Percentiles rank a stretch among this genome's conserved stretches.
Evolutionary conservation across 83 land plant genomes (phyloP).

Genomic region (Diphasiastrum complanatum): DNA sequence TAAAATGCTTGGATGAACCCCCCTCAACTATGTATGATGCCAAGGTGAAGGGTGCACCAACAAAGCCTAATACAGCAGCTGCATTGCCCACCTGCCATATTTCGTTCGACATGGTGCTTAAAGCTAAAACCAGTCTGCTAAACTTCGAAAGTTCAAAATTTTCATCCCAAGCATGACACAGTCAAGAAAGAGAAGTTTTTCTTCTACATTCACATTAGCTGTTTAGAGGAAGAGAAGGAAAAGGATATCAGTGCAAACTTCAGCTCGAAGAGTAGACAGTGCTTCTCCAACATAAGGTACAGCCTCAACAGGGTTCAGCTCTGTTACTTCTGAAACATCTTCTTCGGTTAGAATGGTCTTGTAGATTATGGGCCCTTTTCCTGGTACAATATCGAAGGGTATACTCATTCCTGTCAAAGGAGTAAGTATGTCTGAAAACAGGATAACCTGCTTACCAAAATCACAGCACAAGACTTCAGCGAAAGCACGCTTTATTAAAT

Average conservation of each 20-base stretch:
- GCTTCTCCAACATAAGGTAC: slow-evolving; percentile 14
- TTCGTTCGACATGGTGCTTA: too few relatives aligned
- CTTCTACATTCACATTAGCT: not conserved
- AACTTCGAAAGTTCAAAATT: too few relatives aligned
- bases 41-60: slow-evolving; percentile 13
- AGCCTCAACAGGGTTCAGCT: slow-evolving; percentile 10
- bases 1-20: slow-evolving; percentile 15
- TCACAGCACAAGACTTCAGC: not conserved
- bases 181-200: not conserved
- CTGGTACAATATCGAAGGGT: slow-evolving; percentile 10
- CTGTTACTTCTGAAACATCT: slow-evolving; percentile 6
- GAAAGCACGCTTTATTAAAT: not conserved
- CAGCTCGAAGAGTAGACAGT: slow-evolving; percentile 2
- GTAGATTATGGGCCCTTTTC: slow-evolving; percentile 6
- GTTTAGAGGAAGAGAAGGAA: not conserved
- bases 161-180: not conserved
- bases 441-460: slow-evolving; percentile 1
- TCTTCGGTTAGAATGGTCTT: not conserved
- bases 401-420: slow-evolving; percentile 11
- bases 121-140: too few relatives aligned
- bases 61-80: too few relatives aligned
- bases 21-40: slow-evolving; percentile 14
- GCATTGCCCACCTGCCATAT: slow-evolving; percentile 11
- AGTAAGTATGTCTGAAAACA: slow-evolving; percentile 13
- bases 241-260: not conserved